A percentile compares a stretch with the other conserved stretches of the same genome.
phyloP scores from a whole-genome alignment of 148 eudicot genomes.

The Persicaria maculosa region DNA sequence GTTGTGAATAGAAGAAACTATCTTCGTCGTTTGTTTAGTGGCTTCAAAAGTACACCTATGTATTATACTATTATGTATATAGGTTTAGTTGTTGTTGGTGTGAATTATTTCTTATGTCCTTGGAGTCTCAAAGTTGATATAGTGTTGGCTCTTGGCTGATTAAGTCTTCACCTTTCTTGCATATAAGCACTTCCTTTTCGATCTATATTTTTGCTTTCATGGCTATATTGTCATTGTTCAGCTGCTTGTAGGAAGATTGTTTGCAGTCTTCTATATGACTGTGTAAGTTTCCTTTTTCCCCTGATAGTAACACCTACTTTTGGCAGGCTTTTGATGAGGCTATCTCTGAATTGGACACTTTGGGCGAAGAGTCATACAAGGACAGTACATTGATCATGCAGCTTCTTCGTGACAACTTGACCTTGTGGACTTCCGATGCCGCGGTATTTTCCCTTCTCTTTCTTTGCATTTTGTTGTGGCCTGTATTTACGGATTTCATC shows the following conservation, averaged over 20 bases:
- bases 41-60: too few species aligned
- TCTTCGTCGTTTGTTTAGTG: too few species aligned
- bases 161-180: background rate
- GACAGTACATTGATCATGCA: constrained; percentile 76
- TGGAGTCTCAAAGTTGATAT: too few species aligned
- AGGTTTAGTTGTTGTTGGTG: too few species aligned
- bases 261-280: too few species aligned
- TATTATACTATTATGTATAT: too few species aligned
- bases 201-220: background rate
- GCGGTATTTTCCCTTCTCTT: constrained; percentile 25
- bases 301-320: background rate
- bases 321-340: constrained; percentile 70
- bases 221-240: background rate
- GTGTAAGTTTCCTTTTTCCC: background rate
- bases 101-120: too few species aligned
- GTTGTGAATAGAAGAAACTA: too few species aligned
- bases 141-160: too few species aligned
- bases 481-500: background rate
- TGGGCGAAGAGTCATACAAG: constrained; percentile 76
- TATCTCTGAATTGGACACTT: constrained; percentile 57
- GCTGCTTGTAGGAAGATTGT: too few species aligned
- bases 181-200: background rate
- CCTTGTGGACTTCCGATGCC: constrained; percentile 63
- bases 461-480: background rate
- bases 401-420: constrained; percentile 63